A percentile compares a stretch with the other conserved stretches of the same genome.
Conservation (phyloP, 1,284 basidiomycete species). For the Hypsizygus ulmarius region DNA sequence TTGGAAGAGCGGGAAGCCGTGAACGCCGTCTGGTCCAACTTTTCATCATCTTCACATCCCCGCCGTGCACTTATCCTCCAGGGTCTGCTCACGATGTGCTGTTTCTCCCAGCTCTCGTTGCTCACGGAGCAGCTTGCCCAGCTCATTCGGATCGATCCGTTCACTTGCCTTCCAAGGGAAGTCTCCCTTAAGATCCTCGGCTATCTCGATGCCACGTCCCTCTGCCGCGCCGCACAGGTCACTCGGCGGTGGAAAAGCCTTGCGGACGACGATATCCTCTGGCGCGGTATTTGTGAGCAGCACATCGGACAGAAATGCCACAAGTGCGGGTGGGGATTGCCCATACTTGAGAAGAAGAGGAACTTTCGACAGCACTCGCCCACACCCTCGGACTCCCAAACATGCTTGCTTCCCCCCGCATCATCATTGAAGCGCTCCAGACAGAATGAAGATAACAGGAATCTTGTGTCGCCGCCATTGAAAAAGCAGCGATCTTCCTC, state of each 20-base stretch:
- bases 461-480: slow-evolving; percentile 31
- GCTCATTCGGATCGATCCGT: slow-evolving; percentile 95
- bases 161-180: slow-evolving; percentile 88
- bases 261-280: slow-evolving; percentile 95
- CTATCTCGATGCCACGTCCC: slow-evolving; percentile 92
- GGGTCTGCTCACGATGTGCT: slow-evolving; percentile 99
- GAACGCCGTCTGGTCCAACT: slow-evolving; percentile 94
- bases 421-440: slow-evolving; percentile 37
- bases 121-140: slow-evolving; percentile 89
- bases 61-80: slow-evolving; percentile 93
- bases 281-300: slow-evolving; percentile 97
- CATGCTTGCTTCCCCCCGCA: slow-evolving; percentile 22
- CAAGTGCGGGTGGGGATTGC: slow-evolving; percentile 98
- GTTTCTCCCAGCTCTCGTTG: slow-evolving; percentile 97
- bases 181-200: slow-evolving; percentile 87
- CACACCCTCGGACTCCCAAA: slow-evolving; percentile 27
- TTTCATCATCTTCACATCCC: slow-evolving; percentile 91
- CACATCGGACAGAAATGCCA: slow-evolving; percentile 97
- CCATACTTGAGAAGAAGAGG: slow-evolving; percentile 80
- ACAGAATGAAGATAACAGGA: slow-evolving; percentile 26
- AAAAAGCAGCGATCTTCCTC: slow-evolving; percentile 53
- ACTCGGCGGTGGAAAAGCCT: slow-evolving; percentile 83
- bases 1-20: slow-evolving; percentile 87
- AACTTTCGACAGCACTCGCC: slow-evolving; percentile 36
- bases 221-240: slow-evolving; percentile 96